Evolutionary conservation across 176 grass and related monocot genomes (phyloP).

Genomic region (Lolium multiflorum): DNA sequence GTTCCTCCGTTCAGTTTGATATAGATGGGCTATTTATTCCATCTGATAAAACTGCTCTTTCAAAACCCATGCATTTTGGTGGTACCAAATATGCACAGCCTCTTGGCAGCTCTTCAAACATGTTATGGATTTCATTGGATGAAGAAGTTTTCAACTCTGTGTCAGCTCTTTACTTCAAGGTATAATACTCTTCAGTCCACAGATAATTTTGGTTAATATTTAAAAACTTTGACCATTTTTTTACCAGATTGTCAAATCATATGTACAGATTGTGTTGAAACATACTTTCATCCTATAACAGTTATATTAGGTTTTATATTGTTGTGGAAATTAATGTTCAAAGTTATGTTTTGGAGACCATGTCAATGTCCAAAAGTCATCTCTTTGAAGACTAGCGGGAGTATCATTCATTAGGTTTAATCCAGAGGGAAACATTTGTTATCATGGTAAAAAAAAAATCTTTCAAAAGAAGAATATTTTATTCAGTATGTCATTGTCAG

Average conservation of each 20-base stretch:
- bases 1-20: conserved; percentile 85
- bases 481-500: neutral
- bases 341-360: neutral
- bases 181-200: conserved; percentile 35
- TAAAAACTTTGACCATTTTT: neutral
- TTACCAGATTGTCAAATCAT: neutral
- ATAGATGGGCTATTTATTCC: conserved; percentile 89
- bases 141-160: conserved; percentile 85
- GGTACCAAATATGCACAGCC: conserved; percentile 44
- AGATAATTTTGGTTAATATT: neutral
- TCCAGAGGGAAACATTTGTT: neutral
- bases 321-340: neutral
- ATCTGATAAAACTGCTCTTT: conserved; percentile 38
- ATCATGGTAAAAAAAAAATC: neutral
- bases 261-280: neutral
- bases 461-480: neutral
- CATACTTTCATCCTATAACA: neutral
- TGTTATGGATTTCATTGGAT: conserved; percentile 92
- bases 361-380: neutral
- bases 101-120: conserved; percentile 60
- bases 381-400: neutral
- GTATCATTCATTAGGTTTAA: conserved; percentile 1
- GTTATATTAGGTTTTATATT: neutral
- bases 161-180: conserved; percentile 83
- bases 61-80: conserved; percentile 33